Conservation (phyloP, 2,329 filamentous ascomycete species). For the Nemania serpens region DNA sequence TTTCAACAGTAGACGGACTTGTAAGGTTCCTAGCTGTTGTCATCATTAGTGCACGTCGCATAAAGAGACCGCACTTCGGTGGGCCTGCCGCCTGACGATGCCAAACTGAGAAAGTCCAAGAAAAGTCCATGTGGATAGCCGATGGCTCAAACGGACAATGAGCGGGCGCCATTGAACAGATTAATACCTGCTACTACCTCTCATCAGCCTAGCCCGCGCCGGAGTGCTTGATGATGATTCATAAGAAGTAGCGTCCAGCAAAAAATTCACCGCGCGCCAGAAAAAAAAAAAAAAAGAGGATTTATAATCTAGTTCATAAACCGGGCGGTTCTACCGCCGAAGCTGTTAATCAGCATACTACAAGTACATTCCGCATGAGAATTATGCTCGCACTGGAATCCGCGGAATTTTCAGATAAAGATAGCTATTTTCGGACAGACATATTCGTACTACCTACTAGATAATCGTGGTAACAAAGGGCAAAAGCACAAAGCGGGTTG, state of each 20-base stretch:
- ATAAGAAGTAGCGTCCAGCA: not conserved
- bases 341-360: too few species aligned
- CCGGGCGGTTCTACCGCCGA: too few species aligned
- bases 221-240: not conserved
- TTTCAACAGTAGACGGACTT: not conserved
- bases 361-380: too few species aligned
- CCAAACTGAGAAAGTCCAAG: conserved; percentile 6
- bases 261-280: not conserved
- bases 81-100: conserved; percentile 3
- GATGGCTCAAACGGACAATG: conserved; percentile 18
- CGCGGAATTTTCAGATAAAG: too few species aligned
- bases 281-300: too few species aligned
- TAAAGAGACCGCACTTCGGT: not conserved
- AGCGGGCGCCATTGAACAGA: not conserved
- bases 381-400: too few species aligned
- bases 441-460: too few species aligned
- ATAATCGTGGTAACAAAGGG: too few species aligned
- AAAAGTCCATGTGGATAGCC: not conserved
- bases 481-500: not conserved
- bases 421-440: too few species aligned
- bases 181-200: not conserved
- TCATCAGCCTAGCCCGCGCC: not conserved
- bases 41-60: conserved; percentile 16
- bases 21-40: conserved; percentile 14
- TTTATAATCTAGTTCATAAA: too few species aligned